Conservation (phyloP, 2,329 filamentous ascomycete genomes). For the Fusarium drepaniforme region DNA sequence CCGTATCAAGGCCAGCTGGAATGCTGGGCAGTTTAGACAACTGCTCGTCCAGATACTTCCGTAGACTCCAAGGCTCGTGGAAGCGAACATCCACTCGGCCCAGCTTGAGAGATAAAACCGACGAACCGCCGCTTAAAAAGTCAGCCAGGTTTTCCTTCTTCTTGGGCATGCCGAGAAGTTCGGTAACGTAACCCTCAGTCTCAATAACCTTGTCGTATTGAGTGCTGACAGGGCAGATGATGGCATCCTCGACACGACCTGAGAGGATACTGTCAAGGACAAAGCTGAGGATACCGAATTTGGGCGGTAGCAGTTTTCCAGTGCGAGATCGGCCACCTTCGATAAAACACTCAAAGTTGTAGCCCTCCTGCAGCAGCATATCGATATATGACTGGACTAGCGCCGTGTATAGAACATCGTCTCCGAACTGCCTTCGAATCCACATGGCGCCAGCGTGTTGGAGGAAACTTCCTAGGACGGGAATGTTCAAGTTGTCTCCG, state of each 20-base stretch:
- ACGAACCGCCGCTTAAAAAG: conserved; percentile 87
- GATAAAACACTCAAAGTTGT: conserved; percentile 97
- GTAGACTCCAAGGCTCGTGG: conserved; percentile 94
- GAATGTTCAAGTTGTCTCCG: conserved; percentile 96
- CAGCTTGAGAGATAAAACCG: conserved; percentile 87
- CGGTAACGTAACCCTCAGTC: conserved; percentile 95
- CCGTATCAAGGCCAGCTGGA: conserved; percentile 57
- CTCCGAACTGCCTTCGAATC: conserved; percentile 92
- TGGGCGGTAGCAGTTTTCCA: conserved; percentile 92
- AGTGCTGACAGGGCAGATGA: conserved; percentile 95
- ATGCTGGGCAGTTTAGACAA: conserved; percentile 64
- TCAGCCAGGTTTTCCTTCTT: conserved; percentile 93
- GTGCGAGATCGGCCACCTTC: conserved; percentile 94
- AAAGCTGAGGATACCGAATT: conserved; percentile 95
- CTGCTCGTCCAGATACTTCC: conserved; percentile 84
- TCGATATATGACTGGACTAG: conserved; percentile 98
- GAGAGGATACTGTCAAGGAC: conserved; percentile 91
- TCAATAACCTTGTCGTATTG: conserved; percentile 99
- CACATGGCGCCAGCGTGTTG: conserved; percentile 98
- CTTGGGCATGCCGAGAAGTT: conserved; percentile 93
- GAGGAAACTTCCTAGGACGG: conserved; percentile 87
- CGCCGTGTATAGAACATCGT: conserved; percentile 89
- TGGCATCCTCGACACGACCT: conserved; percentile 87
- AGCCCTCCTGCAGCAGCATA: conserved; percentile 88
- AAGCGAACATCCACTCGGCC: conserved; percentile 96